phyloP scores from a whole-genome alignment of 108 stramenopile genomes.

The Pseudonitzschia pungens region DNA sequence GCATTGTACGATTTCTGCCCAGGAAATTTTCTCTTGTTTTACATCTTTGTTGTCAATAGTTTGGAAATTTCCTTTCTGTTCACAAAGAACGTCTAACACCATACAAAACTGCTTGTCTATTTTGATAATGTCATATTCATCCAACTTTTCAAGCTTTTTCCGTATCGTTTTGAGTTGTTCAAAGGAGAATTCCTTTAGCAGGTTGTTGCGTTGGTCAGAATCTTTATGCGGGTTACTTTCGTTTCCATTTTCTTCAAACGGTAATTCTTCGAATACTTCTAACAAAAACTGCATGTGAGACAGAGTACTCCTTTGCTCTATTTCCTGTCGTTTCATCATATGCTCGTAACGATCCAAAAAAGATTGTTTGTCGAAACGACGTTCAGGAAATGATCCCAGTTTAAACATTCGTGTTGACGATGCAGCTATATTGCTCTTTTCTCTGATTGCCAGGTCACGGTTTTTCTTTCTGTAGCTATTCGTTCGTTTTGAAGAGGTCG shows the following conservation, averaged over 20 bases:
- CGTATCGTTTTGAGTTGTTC: conserved; percentile 31
- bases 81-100: conserved; percentile 31
- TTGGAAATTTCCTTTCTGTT: background rate
- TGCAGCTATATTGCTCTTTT: background rate
- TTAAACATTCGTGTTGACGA: background rate
- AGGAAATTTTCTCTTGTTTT: conserved; percentile 40
- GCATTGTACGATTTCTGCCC: conserved; percentile 63
- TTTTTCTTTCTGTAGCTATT: background rate
- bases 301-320: conserved; percentile 44
- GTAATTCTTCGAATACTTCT: conserved; percentile 34
- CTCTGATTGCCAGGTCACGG: background rate
- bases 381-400: background rate
- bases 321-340: conserved; percentile 73
- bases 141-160: conserved; percentile 22
- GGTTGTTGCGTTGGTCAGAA: background rate
- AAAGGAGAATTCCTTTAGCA: conserved; percentile 25
- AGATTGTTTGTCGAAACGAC: conserved; percentile 21
- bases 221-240: background rate
- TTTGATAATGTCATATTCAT: conserved; percentile 24
- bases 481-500: background rate
- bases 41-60: conserved; percentile 6
- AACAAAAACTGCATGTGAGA: conserved; percentile 44
- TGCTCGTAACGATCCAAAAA: conserved; percentile 62
- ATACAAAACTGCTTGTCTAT: conserved; percentile 55
- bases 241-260: background rate